Evolutionary conservation across 2,329 filamentous ascomycete genomes (phyloP), one percentile per base, ranked within the genome.

Genomic region (Scleromitrula shiraiana): DNA sequence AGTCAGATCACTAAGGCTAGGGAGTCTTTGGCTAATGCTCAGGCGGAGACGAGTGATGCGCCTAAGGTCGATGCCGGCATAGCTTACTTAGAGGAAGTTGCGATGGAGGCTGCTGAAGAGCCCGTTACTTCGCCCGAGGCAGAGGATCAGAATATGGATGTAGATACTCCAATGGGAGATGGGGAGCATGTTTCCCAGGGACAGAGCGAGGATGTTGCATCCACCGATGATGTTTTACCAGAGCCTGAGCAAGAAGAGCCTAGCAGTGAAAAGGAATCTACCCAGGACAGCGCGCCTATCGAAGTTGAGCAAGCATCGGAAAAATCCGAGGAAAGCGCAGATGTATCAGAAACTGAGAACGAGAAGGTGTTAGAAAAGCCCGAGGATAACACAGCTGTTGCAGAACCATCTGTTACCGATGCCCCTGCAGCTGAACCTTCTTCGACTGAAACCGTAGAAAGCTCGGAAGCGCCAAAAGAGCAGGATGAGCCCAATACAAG

Each of bases 401-500:
- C n/a, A n/a, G n/a, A n/a, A n/a, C n/a, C n/a, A n/a, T n/a, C n/a
- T n/a, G n/a, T n/a, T n/a, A n/a, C n/a, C n/a, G n/a, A n/a, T n/a
- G n/a, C n/a, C n/a, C 30, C 20, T n/a, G 41, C 7, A 24, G 29
- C 6, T 2, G 41, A 19, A n/a, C n/a, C n/a, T n/a, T n/a, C n/a
- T n/a, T n/a, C n/a, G n/a, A n/a, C n/a, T n/a, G n/a, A n/a, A n/a
- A n/a, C n/a, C n/a, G n/a, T n/a, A n/a, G n/a, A n/a, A n/a, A n/a
- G n/a, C n/a, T n/a, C n/a, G n/a, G 44, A 32, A 5, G 29, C 43
- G n/a, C 33, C 48, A n/a, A 50, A 46, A 23, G 44, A 40, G 33
- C 32, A 32, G 10, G 17, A 14, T 10, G 39, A 49, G 15, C 17
- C 7, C n/a, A 29, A 15, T 24, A 32, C 39, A 37, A 42, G 38